Conservation (phyloP, 352 stramenopile species). For the Pythium chondricola region DNA sequence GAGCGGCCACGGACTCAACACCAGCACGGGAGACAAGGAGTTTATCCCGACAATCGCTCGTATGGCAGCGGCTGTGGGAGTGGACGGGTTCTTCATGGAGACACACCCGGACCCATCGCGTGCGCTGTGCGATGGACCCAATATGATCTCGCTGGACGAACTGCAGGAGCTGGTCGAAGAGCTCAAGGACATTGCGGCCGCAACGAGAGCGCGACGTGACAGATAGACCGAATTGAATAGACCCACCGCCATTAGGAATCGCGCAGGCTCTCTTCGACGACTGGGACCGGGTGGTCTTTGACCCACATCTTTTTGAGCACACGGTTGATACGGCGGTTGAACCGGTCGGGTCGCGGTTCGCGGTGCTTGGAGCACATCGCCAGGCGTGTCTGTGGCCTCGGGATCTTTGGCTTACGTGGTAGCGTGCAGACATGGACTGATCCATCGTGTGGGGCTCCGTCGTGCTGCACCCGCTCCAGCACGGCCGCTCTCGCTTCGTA, state of each 20-base stretch:
- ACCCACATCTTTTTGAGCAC: slow-evolving; percentile 65
- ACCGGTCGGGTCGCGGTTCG: slow-evolving; percentile 52
- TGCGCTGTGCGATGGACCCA: slow-evolving; percentile 63
- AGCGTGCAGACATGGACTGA: slow-evolving; percentile 3
- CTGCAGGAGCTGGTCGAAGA: slow-evolving; percentile 60
- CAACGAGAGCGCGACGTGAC: slow-evolving; percentile 32
- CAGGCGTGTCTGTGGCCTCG: slow-evolving; percentile 36
- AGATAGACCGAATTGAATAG: slow-evolving; percentile 2
- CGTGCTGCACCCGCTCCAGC: slow-evolving; percentile 36
- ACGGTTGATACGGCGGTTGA: slow-evolving; percentile 80
- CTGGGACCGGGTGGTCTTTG: slow-evolving; percentile 54
- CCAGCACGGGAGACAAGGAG: slow-evolving; percentile 64
- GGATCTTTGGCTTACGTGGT: slow-evolving; percentile 66
- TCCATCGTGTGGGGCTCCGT: slow-evolving; percentile 21
- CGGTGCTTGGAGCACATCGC: slow-evolving; percentile 32
- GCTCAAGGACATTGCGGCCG: slow-evolving; percentile 64
- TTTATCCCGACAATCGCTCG: slow-evolving; percentile 82
- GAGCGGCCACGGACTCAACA: slow-evolving; percentile 38
- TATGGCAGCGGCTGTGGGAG: slow-evolving; percentile 77
- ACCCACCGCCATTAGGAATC: slow-evolving; percentile 35
- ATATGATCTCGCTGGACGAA: slow-evolving; percentile 67
- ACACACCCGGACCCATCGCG: slow-evolving; percentile 67
- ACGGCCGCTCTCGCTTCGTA: slow-evolving; percentile 41
- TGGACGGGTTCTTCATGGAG: slow-evolving; percentile 88
- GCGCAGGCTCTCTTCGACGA: slow-evolving; percentile 73